Base-by-base conservation (phyloP, 1,139 yeast species). In the Debaryomyces coudertii region DNA sequence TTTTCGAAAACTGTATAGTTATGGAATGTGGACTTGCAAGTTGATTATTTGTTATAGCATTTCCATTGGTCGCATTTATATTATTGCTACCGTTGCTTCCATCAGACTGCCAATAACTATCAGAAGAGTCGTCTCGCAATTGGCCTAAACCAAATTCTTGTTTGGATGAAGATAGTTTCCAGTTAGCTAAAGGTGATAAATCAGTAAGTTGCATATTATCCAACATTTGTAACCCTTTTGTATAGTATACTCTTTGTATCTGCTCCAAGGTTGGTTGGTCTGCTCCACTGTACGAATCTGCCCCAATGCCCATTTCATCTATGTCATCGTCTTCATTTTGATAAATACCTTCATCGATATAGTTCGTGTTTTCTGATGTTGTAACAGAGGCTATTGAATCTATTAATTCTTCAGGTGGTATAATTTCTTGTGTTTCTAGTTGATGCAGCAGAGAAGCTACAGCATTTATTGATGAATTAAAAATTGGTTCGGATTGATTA, bases 91-190 rank as follows among this genome's bases (percentile, higher is more conserved):
- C 76, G 49, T 66, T 27, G 49, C 74, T 71, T 2, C 98, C 99
- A 63, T 95, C 99, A 43, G 96, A 87, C 63, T 95, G 99, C 99
- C 99, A 95, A 62, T 76, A 92, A 2, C 85, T 70, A 35, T 78
- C 76, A 0, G 95, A 87, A 14, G 83, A 79, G 57, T 89, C 95
- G 45, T 87, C 90, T 28, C 95, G 70, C 8, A 93, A 71, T 54
- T 85, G 86, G 18, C 69, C 69, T 9, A 90, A 74, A 0, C 95
- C 95, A 55, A 74, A 83, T 0, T 93, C 95, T 16, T 78, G 79
- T 56, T 92, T 93, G 56, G 50, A 70, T 0, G 96, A 85, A 1
- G 96, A 87, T 0, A 90, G 82, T 38, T 83, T 79, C 98, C 99
- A 93, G 31, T 85, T 77, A 0, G 96, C 98, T 25, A 87, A 68